Percentiles rank a stretch among this genome's conserved stretches.
Conservation (phyloP, 2,329 filamentous ascomycete species). For the Hypoxylon sp. region DNA sequence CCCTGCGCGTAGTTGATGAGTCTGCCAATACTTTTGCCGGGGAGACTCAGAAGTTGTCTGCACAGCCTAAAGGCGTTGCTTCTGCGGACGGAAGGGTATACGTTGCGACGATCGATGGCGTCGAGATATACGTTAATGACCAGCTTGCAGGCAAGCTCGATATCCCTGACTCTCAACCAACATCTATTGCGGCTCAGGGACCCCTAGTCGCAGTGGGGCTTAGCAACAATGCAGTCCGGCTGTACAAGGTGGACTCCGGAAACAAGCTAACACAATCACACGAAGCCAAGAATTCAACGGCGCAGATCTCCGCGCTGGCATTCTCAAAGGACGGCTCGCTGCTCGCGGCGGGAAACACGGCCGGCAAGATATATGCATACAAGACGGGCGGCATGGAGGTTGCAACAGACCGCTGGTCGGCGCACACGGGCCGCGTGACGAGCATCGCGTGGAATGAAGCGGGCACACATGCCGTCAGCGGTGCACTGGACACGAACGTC, state of each 20-base stretch:
- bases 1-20: slow-evolving; percentile 82
- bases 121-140: slow-evolving; percentile 72
- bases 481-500: slow-evolving; percentile 90
- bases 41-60: slow-evolving; percentile 75
- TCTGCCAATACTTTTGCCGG: slow-evolving; percentile 82
- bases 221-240: slow-evolving; percentile 79
- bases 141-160: slow-evolving; percentile 72
- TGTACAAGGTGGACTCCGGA: slow-evolving; percentile 76
- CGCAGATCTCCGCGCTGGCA: slow-evolving; percentile 82
- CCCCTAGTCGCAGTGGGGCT: slow-evolving; percentile 81
- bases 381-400: slow-evolving; percentile 73
- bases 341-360: slow-evolving; percentile 85
- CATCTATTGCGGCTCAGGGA: slow-evolving; percentile 78
- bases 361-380: slow-evolving; percentile 91
- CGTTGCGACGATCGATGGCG: slow-evolving; percentile 67
- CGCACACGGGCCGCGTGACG: slow-evolving; percentile 71
- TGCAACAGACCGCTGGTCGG: slow-evolving; percentile 80
- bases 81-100: slow-evolving; percentile 60
- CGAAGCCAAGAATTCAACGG: slow-evolving; percentile 77
- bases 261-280: slow-evolving; percentile 69
- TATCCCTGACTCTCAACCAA: slow-evolving; percentile 74
- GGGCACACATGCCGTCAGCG: slow-evolving; percentile 85
- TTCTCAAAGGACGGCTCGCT: slow-evolving; percentile 85
- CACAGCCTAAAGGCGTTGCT: slow-evolving; percentile 77
- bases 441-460: slow-evolving; percentile 81